Evolutionary conservation across 2,329 filamentous ascomycete genomes (phyloP).

Genomic region (Colletotrichum theobromicola): DNA sequence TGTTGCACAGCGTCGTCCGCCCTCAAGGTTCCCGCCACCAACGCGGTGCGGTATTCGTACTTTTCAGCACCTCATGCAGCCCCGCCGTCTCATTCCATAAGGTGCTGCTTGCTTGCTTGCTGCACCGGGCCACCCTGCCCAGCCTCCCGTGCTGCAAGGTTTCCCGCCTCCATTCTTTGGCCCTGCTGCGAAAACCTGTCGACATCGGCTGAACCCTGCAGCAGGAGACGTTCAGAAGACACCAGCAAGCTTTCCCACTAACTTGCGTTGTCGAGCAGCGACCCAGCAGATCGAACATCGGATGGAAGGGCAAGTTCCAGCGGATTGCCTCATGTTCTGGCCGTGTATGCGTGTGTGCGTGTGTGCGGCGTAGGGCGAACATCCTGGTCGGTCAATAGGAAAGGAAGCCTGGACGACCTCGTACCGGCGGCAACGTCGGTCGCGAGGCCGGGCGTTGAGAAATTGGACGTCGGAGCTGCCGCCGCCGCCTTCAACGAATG

Average conservation of each 20-base stretch:
- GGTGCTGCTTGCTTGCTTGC: neutral
- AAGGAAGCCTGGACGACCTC: neutral
- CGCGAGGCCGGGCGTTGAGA: neutral
- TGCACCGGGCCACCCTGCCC: neutral
- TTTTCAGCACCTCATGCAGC: neutral
- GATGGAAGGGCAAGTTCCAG: neutral
- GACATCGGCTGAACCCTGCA: neutral
- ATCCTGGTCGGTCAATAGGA: neutral
- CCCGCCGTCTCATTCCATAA: neutral
- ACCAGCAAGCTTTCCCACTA: neutral
- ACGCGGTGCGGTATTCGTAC: neutral
- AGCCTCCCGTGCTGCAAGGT: slow-evolving; percentile 1
- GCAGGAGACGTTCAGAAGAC: neutral
- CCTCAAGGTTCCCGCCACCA: slow-evolving; percentile 3
- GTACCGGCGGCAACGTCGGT: slow-evolving; percentile 7
- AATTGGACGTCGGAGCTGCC: slow-evolving; percentile 7
- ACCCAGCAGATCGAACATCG: neutral
- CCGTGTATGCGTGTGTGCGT: neutral
- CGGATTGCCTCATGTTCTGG: neutral
- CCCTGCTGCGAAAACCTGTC: neutral
- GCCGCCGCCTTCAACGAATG: neutral
- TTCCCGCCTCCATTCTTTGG: neutral
- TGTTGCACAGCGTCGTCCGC: neutral
- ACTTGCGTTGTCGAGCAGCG: neutral
- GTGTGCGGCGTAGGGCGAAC: neutral